Base-by-base conservation (phyloP, 2,329 filamentous ascomycete species). In the Hypoxylon sp. region DNA sequence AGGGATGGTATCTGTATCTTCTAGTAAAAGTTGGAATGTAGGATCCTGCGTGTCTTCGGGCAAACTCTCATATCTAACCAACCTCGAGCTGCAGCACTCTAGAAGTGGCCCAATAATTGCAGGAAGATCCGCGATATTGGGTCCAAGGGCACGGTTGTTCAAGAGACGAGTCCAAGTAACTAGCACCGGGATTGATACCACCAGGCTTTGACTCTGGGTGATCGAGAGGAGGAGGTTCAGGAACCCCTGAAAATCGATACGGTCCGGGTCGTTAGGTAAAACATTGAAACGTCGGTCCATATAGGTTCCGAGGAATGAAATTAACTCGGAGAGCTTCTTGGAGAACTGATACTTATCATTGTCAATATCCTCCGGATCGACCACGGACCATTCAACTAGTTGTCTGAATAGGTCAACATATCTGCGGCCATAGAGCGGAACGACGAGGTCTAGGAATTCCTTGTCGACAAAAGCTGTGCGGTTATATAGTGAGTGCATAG, bases 1-100 rank as follows among this genome's bases (percentile, higher is more conserved):
- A 0, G 95, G 95, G 19, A 94, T 83, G 0, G 94, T 98, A 73
- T 99, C 95, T 58, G 97, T 96, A 74, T 99, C 95, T 73, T 98
- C 94, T 72, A 93, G 84, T 1, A 99, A 83, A 69, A 97, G 95
- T 10, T 92, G 81, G 61, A 93, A 86, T 0, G 91, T 94, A 1
- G 91, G 85, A 70, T 97, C 90, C 48, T 92, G 87, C 0, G 89
- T 91, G 66, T 97, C 91, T 67, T 94, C 89, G 0, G 93, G 92
- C 2, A 98, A 80, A 66, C 86, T 89, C 76, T 99, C 95, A 77
- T 97, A 99, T 56, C 92, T 89, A 62, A 98, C 85, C 55, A 98
- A 82, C 59, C 96, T 87, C 47, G 90, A 86, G 74, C 91, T 95
- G 77, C 93, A 97, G 32, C 91, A 87, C 73, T 96, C 91, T 20